Evolutionary conservation across 2,329 filamentous ascomycete genomes (phyloP).

Genomic region (Sporothrix brunneoviolacea): DNA sequence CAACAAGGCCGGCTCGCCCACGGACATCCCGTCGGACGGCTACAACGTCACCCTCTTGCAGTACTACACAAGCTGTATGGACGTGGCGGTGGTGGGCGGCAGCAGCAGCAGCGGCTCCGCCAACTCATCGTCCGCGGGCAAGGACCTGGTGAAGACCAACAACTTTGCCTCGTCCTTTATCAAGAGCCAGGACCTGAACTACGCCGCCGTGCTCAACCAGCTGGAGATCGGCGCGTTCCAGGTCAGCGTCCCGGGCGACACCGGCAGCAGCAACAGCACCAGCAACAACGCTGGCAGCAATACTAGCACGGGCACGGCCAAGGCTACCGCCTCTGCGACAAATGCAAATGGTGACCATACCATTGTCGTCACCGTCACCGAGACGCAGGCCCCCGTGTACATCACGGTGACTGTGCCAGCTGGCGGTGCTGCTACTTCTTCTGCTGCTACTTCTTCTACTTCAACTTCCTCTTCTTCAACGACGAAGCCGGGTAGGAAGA

Average conservation of each 20-base stretch:
- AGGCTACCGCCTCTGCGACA: background rate
- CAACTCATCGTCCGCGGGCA: background rate
- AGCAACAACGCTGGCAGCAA: conserved; percentile 10
- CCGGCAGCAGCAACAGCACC: conserved; percentile 1
- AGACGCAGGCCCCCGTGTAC: conserved; percentile 18
- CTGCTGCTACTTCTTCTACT: background rate
- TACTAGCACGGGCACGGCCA: background rate
- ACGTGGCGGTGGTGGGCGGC: conserved; percentile 20
- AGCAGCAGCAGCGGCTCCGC: too few relatives aligned
- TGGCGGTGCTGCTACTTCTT: background rate
- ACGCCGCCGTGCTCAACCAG: conserved; percentile 39
- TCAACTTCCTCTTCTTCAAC: background rate
- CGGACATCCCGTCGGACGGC: conserved; percentile 29
- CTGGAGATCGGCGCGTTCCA: conserved; percentile 37
- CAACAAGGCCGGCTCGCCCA: conserved; percentile 27
- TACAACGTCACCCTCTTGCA: conserved; percentile 25
- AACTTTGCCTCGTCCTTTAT: conserved; percentile 25
- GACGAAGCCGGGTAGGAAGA: background rate
- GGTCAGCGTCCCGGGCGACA: conserved; percentile 30
- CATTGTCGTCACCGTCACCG: conserved; percentile 32
- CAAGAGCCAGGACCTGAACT: conserved; percentile 34
- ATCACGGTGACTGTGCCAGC: conserved; percentile 12
- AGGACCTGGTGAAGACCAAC: conserved; percentile 9
- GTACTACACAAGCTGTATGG: conserved; percentile 41
- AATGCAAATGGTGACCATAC: conserved; percentile 30